Evolutionary conservation across 2,329 filamentous ascomycete species (phyloP).

Genomic region (Phyllosticta citriasiana): DNA sequence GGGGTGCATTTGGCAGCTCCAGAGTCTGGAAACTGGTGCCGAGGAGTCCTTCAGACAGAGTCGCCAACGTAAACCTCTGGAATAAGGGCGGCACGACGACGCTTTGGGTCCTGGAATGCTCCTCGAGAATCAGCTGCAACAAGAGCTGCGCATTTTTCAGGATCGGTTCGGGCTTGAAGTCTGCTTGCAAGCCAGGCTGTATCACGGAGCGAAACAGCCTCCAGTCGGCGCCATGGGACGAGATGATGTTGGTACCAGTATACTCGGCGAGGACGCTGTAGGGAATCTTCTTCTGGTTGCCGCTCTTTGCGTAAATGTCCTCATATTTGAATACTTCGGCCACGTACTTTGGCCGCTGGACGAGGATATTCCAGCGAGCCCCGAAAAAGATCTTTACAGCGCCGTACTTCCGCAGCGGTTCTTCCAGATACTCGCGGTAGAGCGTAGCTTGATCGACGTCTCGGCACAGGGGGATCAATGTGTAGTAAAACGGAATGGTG

Average conservation of each 20-base stretch:
- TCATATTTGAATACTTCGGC: conserved; percentile 28
- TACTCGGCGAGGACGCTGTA: conserved; percentile 21
- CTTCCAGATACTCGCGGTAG: conserved; percentile 30
- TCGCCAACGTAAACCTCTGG: conserved; percentile 30
- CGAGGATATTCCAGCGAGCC: conserved; percentile 40
- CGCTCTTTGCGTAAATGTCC: conserved; percentile 22
- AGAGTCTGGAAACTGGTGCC: conserved; percentile 6
- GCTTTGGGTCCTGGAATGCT: conserved; percentile 13
- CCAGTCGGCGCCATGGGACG: conserved; percentile 22
- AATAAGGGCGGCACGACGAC: conserved; percentile 24
- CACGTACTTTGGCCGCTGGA: conserved; percentile 35
- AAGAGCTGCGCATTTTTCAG: conserved; percentile 18
- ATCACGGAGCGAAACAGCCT: conserved; percentile 21
- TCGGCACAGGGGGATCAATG: conserved; percentile 32
- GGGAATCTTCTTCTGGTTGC: conserved; percentile 25
- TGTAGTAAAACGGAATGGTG: conserved; percentile 35
- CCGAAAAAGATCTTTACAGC: conserved; percentile 42
- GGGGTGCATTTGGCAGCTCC: background rate
- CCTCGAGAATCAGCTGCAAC: conserved; percentile 21
- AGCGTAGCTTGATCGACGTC: conserved; percentile 36
- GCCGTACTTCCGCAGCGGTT: conserved; percentile 30
- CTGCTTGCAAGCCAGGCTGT: conserved; percentile 21
- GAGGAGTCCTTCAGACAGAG: conserved; percentile 25
- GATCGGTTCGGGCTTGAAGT: conserved; percentile 16
- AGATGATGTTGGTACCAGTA: conserved; percentile 27